Base-by-base conservation (phyloP, 768 basidiomycete species). In the Psilocybe cyanescens region DNA sequence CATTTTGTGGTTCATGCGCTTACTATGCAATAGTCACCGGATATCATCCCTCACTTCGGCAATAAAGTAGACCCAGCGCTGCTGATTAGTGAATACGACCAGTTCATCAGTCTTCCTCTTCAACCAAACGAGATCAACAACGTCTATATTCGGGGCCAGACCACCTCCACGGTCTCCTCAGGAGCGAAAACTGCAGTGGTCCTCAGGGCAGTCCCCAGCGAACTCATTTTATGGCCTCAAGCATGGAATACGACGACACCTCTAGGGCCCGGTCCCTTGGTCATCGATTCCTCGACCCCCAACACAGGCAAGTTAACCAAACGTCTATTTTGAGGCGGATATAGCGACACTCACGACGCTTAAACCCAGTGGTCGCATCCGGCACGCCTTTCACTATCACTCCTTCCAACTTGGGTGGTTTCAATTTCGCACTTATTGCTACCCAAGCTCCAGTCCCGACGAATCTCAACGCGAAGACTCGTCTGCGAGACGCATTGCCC, bases 161-260 rank as follows among this genome's bases (percentile, higher is more conserved):
- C 50, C 3, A 31, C 50, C 30, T 31, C 50, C 30, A 31, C n/a
- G 11, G 50, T 51, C 24, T 8, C 9, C 14, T 7, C 50, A 6
- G 50, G 30, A 9, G 4, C 29, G 3, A 30, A 51, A 33, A 51
- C 50, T 11, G 50, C 50, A 3, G 30, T 51, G 12, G 50, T 51
- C 3, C 50, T 51, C 30, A 28, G 50, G 3, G 50, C 50, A 9
- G 50, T 51, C 14, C 50, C 50, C 28, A 51, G 50, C 50, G 50
- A 51, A 12, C 50, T 51, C 50, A 51, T 51, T n/a, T 31, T 51
- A 8, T 51, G 50, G 50, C 50, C 50, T 30, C 50, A 51, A 30
- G 50, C n/a, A 31, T 51, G 50, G 50, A 51, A 51, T 12, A 30
- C 28, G 14, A n/a, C 30, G 11, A 51, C n/a, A 9, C 50, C 50